Conservation (phyloP, 208 protist genomes). For the Leishmania arabica region DNA sequence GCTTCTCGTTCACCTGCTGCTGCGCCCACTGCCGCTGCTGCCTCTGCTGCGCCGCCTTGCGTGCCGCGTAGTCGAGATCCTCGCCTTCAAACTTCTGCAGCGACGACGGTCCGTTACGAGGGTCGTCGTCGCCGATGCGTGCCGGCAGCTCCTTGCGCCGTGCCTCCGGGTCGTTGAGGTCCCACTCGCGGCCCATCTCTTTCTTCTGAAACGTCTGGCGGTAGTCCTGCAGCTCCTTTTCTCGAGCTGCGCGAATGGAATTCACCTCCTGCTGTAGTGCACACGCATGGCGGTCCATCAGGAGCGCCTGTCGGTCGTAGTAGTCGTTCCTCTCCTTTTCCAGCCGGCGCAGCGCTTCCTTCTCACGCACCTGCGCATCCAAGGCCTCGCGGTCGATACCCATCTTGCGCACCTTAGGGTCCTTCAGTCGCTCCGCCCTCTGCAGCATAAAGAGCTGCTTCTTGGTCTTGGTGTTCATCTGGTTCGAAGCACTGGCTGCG, state of each 20-base stretch:
- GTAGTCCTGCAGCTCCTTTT: conserved; percentile 86
- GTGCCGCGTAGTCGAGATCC: conserved; percentile 80
- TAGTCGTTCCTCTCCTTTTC: conserved; percentile 89
- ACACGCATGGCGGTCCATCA: conserved; percentile 88
- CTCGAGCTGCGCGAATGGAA: conserved; percentile 65
- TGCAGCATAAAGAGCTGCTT: conserved; percentile 88
- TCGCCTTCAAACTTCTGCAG: conserved; percentile 94
- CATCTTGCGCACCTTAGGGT: conserved; percentile 92
- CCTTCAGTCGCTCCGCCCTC: conserved; percentile 86
- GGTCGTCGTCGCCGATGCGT: conserved; percentile 90
- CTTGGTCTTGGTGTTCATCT: conserved; percentile 49
- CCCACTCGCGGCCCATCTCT: conserved; percentile 83
- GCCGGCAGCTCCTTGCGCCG: conserved; percentile 84
- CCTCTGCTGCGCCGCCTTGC: conserved; percentile 72
- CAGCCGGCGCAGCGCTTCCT: conserved; percentile 72
- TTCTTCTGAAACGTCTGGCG: conserved; percentile 89
- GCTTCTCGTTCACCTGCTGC: conserved; percentile 91
- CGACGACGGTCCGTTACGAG: conserved; percentile 77
- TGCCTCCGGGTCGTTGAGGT: conserved; percentile 89
- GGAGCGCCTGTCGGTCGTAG: conserved; percentile 87
- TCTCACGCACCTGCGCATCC: conserved; percentile 92
- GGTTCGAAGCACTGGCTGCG: conserved; percentile 10
- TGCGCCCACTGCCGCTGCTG: conserved; percentile 87
- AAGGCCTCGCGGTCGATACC: conserved; percentile 91
- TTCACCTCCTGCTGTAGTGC: conserved; percentile 90